Percentiles rank a stretch among this genome's conserved stretches.
Evolutionary conservation across 2,329 filamentous ascomycete species (phyloP).

Genomic region (Scortechinia acanthostroma): DNA sequence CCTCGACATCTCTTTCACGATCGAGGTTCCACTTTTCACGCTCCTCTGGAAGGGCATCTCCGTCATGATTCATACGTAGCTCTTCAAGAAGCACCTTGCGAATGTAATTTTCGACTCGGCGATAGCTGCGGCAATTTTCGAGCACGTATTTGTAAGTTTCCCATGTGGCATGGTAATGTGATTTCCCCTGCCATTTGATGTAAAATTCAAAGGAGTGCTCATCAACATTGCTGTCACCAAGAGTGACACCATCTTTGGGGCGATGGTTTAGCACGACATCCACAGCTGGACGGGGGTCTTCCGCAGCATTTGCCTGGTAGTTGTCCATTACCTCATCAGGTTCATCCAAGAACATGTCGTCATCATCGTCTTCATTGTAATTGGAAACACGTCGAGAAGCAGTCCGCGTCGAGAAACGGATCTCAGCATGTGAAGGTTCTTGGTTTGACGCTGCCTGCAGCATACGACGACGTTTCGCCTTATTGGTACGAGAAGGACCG

Average conservation of each 20-base stretch:
- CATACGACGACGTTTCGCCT: constrained; percentile 72
- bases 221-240: constrained; percentile 41
- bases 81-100: constrained; percentile 76
- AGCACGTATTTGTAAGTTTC: constrained; percentile 71
- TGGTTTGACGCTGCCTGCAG: constrained; percentile 61
- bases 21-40: constrained; percentile 94
- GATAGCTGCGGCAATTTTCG: constrained; percentile 68
- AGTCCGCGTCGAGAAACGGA: constrained; percentile 76
- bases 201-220: constrained; percentile 79
- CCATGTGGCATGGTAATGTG: constrained; percentile 94
- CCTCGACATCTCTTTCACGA: constrained; percentile 81
- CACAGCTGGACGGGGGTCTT: constrained; percentile 71
- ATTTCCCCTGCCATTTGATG: constrained; percentile 96
- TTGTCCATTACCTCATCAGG: constrained; percentile 50
- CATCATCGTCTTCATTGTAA: constrained; percentile 59
- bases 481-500: constrained; percentile 59
- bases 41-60: constrained; percentile 71
- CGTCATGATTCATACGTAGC: constrained; percentile 66
- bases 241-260: constrained; percentile 59
- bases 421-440: constrained; percentile 65
- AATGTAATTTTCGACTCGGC: constrained; percentile 92
- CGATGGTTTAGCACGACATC: constrained; percentile 87
- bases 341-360: constrained; percentile 15
- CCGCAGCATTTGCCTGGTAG: constrained; percentile 40
- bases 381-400: constrained; percentile 56